phyloP scores from a whole-genome alignment of 306 rosid species.

The Vicia villosa region DNA sequence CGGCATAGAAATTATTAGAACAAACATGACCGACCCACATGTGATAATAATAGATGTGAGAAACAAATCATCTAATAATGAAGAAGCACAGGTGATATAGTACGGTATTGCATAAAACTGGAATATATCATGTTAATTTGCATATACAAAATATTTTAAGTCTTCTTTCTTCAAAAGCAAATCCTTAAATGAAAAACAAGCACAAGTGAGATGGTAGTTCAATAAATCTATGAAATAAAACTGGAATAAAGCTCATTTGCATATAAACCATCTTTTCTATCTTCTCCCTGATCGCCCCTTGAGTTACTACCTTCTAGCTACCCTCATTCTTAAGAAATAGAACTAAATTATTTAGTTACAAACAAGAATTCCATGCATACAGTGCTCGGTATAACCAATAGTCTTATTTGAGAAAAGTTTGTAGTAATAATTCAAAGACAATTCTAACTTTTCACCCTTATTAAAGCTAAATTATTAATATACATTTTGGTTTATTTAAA shows the following conservation, averaged over 20 bases:
- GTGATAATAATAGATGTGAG: constrained; percentile 35
- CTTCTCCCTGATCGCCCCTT: not conserved
- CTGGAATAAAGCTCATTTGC: constrained; percentile 23
- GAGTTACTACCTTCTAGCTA: not conserved
- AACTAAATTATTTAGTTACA: constrained; percentile 18
- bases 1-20: constrained; percentile 29
- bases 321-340: constrained; percentile 22
- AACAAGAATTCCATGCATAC: constrained; percentile 12
- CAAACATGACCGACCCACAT: constrained; percentile 27
- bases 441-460: not conserved
- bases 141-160: constrained; percentile 9
- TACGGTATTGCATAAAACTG: constrained; percentile 25
- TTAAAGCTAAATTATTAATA: not conserved
- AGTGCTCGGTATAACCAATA: constrained; percentile 18
- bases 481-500: not conserved
- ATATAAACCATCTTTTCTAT: constrained; percentile 15
- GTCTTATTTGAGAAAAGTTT: constrained; percentile 13
- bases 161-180: constrained; percentile 9
- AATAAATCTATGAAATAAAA: constrained; percentile 26
- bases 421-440: constrained; percentile 25
- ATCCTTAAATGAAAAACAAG: constrained; percentile 27
- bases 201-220: constrained; percentile 4
- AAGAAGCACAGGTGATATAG: constrained; percentile 26
- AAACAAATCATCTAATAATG: constrained; percentile 26
- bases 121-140: constrained; percentile 29